These are phyloP conservation scores for Aureobasidium leucospermi DNA, from an alignment of 2,329 filamentous ascomycete genomes.

Conservation along the genomic window DNA sequence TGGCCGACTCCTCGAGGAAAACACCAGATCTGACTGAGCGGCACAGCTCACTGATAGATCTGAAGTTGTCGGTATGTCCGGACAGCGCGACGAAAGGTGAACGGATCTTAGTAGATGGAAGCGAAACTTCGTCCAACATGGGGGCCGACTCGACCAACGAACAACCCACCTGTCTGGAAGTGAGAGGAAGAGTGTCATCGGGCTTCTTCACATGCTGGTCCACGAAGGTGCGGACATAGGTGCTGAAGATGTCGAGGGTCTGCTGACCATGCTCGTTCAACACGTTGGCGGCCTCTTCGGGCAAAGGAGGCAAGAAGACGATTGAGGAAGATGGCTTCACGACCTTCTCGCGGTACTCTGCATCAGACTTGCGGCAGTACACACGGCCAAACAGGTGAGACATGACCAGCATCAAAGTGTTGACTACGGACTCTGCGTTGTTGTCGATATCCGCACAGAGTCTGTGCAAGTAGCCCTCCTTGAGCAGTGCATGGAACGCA, in stretches of 20 bases:
- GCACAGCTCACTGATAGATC: constrained; percentile 60
- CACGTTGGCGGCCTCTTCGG: constrained; percentile 48
- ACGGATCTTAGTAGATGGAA: constrained; percentile 43
- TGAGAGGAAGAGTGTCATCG: constrained; percentile 55
- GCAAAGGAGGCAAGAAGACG: constrained; percentile 59
- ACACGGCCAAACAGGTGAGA: constrained; percentile 63
- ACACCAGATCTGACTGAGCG: constrained; percentile 57
- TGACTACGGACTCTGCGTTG: constrained; percentile 44
- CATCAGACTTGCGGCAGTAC: constrained; percentile 40
- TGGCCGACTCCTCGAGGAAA: constrained; percentile 66
- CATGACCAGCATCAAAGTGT: constrained; percentile 61
- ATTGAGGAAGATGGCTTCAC: constrained; percentile 55
- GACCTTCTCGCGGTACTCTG: constrained; percentile 41
- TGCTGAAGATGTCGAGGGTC: constrained; percentile 58
- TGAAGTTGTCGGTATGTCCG: constrained; percentile 57
- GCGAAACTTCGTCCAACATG: constrained; percentile 12
- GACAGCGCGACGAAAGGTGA: constrained; percentile 68
- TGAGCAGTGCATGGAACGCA: constrained; percentile 67
- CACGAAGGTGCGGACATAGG: constrained; percentile 63
- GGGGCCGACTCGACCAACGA: constrained; percentile 1
- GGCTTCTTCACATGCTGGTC: constrained; percentile 52
- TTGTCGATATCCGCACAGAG: constrained; percentile 53
- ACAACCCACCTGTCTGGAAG: constrained; percentile 40
- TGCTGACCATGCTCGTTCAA: constrained; percentile 57
- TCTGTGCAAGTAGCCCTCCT: constrained; percentile 60